Conservation (phyloP, 1,139 yeast genomes). For the Ogataea hybrid region DNA sequence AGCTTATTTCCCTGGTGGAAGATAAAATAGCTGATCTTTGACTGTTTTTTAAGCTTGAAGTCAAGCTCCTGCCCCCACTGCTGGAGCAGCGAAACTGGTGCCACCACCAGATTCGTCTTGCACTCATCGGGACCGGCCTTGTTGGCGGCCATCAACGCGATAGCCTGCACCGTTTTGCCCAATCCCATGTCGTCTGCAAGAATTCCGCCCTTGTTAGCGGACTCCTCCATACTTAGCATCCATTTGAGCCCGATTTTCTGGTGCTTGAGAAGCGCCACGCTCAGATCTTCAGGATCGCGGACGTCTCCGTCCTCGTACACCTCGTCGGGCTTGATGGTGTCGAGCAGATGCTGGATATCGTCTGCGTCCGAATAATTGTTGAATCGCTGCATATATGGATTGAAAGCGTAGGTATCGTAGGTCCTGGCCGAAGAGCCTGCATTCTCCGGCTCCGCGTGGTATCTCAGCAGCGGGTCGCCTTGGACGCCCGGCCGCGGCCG, state of each 20-base stretch:
- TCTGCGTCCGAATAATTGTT: conserved; percentile 38
- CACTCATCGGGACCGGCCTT: conserved; percentile 33
- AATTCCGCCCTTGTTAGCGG: conserved; percentile 66
- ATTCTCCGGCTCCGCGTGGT: too few relatives aligned
- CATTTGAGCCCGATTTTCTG: conserved; percentile 85
- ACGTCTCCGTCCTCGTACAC: conserved; percentile 48
- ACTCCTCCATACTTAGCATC: conserved; percentile 69
- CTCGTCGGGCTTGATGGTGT: conserved; percentile 66
- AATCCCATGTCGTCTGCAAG: conserved; percentile 95
- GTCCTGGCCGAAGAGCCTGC: background rate
- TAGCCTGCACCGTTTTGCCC: conserved; percentile 85
- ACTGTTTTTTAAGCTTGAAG: conserved; percentile 52
- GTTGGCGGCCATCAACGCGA: conserved; percentile 64
- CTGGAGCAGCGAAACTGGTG: conserved; percentile 77
- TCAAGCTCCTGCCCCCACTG: conserved; percentile 84
- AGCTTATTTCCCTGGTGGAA: conserved; percentile 56
- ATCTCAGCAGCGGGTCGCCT: too few relatives aligned
- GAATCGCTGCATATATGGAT: conserved; percentile 11
- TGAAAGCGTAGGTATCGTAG: conserved; percentile 11
- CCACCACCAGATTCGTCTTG: conserved; percentile 72
- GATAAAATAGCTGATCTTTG: conserved; percentile 48
- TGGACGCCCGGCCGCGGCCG: background rate
- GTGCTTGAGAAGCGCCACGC: conserved; percentile 70
- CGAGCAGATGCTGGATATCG: conserved; percentile 52
- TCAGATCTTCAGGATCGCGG: conserved; percentile 67